Evolutionary conservation across 2,329 filamentous ascomycete species (phyloP), one percentile per base, ranked within the genome.

Genomic region (Epichloe gansuensis): DNA sequence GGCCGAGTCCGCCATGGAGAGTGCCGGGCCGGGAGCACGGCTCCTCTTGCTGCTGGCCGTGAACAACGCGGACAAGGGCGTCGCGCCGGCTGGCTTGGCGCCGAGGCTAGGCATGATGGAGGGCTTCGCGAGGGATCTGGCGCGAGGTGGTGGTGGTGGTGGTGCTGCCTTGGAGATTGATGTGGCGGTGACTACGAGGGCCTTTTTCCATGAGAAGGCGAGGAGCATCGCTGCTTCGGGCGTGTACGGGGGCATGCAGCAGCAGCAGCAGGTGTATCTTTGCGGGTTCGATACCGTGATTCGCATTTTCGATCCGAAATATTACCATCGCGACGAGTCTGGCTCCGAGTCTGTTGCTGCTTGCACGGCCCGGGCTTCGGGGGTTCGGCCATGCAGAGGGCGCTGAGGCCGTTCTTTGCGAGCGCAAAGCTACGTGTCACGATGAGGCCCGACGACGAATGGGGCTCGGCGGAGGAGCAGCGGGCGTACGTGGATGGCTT

Each of bases 211-310:
- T 54, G 82, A 84, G 61, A 91, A 91, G 68, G 80, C 81, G 7
- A 58, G 62, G 12, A 80, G 79, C 1, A 81, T 91, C 31, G 69
- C 72, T 0, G 61, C 65, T 8, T 65, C 66, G 0, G 69, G 70
- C 0, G 69, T 71, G 39, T 81, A 79, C 57, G 51, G 62, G 5
- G 39, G 23, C 13, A 45, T 7, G 48, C 7, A 9, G 62, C 65
- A 7, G 62, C 65, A 7, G 4, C n/a, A 75, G 51, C 85, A 89
- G 60, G 69, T 86, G 4, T 87, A 87, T 61, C 76, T 91, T 2
- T 78, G 81, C 2, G 88, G 88, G 31, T 91, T 82, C 63, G 87
- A 91, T 61, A 91, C 87, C 0, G 69, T 91, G 6, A 80, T 85
- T 15, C 78, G 87, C 21, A 80, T 91, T 50, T 79, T 87, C 51